phyloP scores from a whole-genome alignment of 345 rosid species.

The Salix arbutifolia region DNA sequence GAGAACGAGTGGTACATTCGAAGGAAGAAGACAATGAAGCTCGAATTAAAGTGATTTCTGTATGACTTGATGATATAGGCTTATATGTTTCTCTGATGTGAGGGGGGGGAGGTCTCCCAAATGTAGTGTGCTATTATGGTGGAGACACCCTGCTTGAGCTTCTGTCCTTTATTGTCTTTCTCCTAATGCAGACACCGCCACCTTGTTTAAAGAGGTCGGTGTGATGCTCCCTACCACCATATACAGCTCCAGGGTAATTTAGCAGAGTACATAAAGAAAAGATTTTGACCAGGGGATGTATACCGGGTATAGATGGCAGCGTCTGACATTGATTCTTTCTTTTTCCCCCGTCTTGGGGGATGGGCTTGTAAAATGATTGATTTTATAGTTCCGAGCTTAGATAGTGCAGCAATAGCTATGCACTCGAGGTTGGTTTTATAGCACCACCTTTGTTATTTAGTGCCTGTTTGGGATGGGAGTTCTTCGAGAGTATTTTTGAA shows the following conservation, averaged over 20 bases:
- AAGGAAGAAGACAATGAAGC: conserved; percentile 12
- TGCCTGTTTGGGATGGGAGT: too few relatives aligned
- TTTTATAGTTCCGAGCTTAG: conserved; percentile 2
- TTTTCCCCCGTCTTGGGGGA: conserved; percentile 4
- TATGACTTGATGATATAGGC: conserved; percentile 30
- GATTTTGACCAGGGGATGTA: conserved; percentile 43
- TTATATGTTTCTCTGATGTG: conserved; percentile 10
- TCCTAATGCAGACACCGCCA: conserved; percentile 16
- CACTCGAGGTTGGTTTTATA: conserved; percentile 22
- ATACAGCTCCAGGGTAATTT: conserved; percentile 44
- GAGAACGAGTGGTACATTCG: conserved; percentile 5
- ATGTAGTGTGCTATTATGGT: conserved; percentile 4
- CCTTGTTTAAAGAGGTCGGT: conserved; percentile 20
- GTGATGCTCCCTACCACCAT: conserved; percentile 7
- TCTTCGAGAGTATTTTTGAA: too few relatives aligned
- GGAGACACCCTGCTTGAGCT: conserved; percentile 19
- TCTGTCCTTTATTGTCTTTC: conserved; percentile 8
- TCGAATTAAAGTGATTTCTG: conserved; percentile 12
- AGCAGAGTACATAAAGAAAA: conserved; percentile 39
- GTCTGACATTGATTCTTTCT: conserved; percentile 13
- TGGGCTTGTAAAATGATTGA: conserved; percentile 26
- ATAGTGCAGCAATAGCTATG: conserved; percentile 16
- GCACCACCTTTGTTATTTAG: not conserved
- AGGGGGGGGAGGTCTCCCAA: not conserved
- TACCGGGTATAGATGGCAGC: conserved; percentile 35